Evolutionary conservation across 768 basidiomycete species (phyloP), one percentile per base, ranked within the genome.

Genomic region (Leucocoprinus sp.): DNA sequence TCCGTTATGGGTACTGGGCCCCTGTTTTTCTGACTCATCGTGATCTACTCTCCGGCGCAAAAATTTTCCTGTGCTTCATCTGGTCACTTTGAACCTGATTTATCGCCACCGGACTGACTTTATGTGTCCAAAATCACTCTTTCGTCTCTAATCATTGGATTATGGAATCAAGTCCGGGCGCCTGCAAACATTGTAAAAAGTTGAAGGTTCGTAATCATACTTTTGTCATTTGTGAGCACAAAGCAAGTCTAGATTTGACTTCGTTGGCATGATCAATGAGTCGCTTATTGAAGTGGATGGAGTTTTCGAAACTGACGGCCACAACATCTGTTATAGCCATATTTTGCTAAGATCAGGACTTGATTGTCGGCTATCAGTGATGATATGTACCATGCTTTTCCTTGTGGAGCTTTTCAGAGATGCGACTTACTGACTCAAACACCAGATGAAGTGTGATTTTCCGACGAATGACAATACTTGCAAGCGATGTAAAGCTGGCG

Each of bases 361-460:
- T 31, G 31, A 31, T 14, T 31, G 31, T n/a, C 5, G 14, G 11
- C n/a, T 31, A 14, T 31, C 31, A 14, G 9, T 31, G 31, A 31
- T 31, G 31, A 11, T 14, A 8, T 14, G 31, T 14, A 31, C 9
- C 31, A 31, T 4, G n/a, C 31, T 31, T 31, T 31, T 7, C 11
- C 11, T 4, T 8, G n/a, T 12, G 4, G 31, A 4, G 8, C 31
- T 31, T 31, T 14, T n/a, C 9, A 31, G 4, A n/a, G 4, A 31
- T 27, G 29, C 33, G 22, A 47, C 45, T 38, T 42, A 31, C 35
- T 44, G 23, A 39, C 45, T 31, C 43, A 40, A 41, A 48, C 55
- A 59, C 61, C 56, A 89, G 84, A 91, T 91, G 88, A 89, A 83
- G 70, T 91, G 88, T 64, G 82, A 81, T 53, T 89, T 90, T 58